Evolutionary conservation across 2,329 filamentous ascomycete species (phyloP).

Genomic region (Colletotrichum sidae): DNA sequence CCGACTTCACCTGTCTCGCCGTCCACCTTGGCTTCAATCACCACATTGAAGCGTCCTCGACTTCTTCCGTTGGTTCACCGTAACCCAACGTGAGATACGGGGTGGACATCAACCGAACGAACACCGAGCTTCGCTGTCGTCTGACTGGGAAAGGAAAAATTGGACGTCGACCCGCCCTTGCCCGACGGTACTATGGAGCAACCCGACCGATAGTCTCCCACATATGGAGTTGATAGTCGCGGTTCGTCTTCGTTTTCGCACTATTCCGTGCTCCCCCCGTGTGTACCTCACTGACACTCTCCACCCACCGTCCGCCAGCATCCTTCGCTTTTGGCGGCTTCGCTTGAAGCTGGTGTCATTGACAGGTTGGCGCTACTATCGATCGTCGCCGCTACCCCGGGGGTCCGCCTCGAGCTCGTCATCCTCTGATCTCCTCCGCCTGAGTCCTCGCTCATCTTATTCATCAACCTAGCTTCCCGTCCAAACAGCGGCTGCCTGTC

Average conservation of each 20-base stretch:
- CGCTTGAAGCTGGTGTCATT: background rate
- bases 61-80: background rate
- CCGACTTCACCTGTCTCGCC: too few relatives aligned
- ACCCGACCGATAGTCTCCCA: too few relatives aligned
- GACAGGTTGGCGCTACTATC: conserved; percentile 20
- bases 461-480: conserved; percentile 2
- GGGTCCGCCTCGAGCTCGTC: conserved; percentile 24
- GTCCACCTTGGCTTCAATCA: too few relatives aligned
- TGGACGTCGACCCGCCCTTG: conserved; percentile 22
- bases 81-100: background rate
- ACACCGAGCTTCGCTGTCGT: too few relatives aligned
- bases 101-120: background rate
- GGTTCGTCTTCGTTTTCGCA: background rate
- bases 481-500: conserved; percentile 23
- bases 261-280: too few relatives aligned
- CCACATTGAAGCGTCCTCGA: background rate
- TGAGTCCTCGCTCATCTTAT: background rate
- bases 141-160: conserved; percentile 1
- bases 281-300: background rate
- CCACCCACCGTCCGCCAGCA: background rate
- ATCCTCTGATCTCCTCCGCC: background rate
- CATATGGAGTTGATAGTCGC: too few relatives aligned
- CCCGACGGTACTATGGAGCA: conserved; percentile 1
- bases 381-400: conserved; percentile 28
- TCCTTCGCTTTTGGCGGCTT: conserved; percentile 27